Percentiles rank a stretch among this genome's conserved stretches.
These are phyloP conservation scores for Juncus effusus DNA, from an alignment of 176 grass and related monocot genomes.

Conservation along the genomic window DNA sequence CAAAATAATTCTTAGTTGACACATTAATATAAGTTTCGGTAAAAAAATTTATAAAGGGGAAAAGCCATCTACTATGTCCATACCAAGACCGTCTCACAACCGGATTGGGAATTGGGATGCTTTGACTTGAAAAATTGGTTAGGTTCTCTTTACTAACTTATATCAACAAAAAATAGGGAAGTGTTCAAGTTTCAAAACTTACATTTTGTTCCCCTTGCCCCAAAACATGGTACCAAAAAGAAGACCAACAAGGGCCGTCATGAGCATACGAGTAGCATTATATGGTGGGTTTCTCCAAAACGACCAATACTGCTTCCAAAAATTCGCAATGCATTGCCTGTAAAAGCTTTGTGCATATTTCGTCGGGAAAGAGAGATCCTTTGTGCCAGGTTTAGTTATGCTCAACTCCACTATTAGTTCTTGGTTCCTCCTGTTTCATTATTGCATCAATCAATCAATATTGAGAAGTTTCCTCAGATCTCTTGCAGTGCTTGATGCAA, in stretches of 20 bases:
- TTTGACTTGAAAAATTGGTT: too few species aligned
- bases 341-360: conserved; percentile 68
- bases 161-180: too few species aligned
- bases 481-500: too few species aligned
- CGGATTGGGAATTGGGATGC: too few species aligned
- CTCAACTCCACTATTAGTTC: conserved; percentile 74
- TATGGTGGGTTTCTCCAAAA: conserved; percentile 95
- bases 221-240: conserved; percentile 87
- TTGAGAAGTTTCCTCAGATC: conserved; percentile 12
- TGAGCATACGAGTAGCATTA: conserved; percentile 68
- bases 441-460: conserved; percentile 2
- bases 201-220: conserved; percentile 63
- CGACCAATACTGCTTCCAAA: conserved; percentile 80
- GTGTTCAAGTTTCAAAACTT: conserved; percentile 27
- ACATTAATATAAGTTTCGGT: too few species aligned
- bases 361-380: conserved; percentile 70
- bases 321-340: conserved; percentile 54
- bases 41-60: too few species aligned
- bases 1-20: too few species aligned
- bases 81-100: too few species aligned
- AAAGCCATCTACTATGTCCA: too few species aligned
- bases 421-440: conserved; percentile 35
- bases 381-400: conserved; percentile 38
- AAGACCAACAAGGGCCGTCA: conserved; percentile 62
- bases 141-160: too few species aligned